phyloP scores from a whole-genome alignment of 345 rosid species.

The Murraya koenigii region DNA sequence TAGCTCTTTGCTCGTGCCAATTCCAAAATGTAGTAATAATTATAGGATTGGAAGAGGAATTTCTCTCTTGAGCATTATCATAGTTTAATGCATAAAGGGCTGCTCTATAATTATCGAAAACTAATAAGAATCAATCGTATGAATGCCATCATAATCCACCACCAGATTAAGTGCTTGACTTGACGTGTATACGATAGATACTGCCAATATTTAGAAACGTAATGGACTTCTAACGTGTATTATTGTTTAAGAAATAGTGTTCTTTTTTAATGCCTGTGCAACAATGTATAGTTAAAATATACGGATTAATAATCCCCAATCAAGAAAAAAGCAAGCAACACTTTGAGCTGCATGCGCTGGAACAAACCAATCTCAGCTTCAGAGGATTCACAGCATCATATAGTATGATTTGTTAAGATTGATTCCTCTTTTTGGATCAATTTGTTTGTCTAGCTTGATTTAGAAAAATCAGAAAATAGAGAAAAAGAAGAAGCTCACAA shows the following conservation, averaged over 20 bases:
- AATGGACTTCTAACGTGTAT: slow-evolving; percentile 10
- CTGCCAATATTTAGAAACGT: background rate
- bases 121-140: background rate
- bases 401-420: background rate
- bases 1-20: background rate
- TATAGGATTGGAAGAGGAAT: background rate
- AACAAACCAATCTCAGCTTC: background rate
- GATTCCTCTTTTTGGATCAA: background rate
- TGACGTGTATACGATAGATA: background rate
- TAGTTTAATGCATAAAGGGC: background rate
- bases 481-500: background rate
- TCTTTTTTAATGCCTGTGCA: background rate
- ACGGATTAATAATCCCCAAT: background rate
- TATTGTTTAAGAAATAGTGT: background rate
- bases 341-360: background rate
- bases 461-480: too few relatives aligned
- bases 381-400: background rate
- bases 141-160: slow-evolving; percentile 11
- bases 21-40: background rate
- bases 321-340: background rate
- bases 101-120: background rate
- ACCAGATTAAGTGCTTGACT: background rate
- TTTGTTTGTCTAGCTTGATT: background rate
- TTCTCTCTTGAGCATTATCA: slow-evolving; percentile 4
- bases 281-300: background rate